Base-by-base conservation (phyloP, 345 rosid genomes). In the Cardamine chenopodiifolia region DNA sequence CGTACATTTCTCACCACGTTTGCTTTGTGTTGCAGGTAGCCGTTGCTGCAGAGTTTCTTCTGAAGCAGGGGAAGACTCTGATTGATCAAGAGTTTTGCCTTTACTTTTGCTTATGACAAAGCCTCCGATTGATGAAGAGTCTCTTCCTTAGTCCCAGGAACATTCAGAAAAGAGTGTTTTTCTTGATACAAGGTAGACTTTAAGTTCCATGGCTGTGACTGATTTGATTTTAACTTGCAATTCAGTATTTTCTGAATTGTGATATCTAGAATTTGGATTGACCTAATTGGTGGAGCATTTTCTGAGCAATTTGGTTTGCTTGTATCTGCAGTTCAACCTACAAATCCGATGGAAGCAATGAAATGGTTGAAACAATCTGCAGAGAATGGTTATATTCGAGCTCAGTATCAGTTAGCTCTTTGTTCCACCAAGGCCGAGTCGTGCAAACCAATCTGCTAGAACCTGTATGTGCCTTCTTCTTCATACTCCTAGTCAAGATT, bases 371-470 rank as follows among this genome's bases (percentile, higher is more conserved):
- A 65, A 4, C 56, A 64, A 61, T 91, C 98, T 73, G 85, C 94
- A 3, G 47, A 79, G 12, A 84, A 85, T 5, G 94, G 96, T 8
- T 88, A 90, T 57, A 77, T 75, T 66, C 87, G 96, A 18, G 96
- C 99, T 28, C 96, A 89, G 68, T 92, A 89, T 85, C 98, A 92
- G 74, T 77, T 92, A 9, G 98, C 91, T 2, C 96, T 92, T 67
- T 90, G 94, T 81, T 90, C 31, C 97, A 90, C 63, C 89, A 84
- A 66, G 93, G 92, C 47, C 66, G 84, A 19, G 90, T 86, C 22
- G 83, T 82, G 71, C 83, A 81, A 48, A 37, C 71, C 48, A 84
- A 83, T 86, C 68, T 88, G 28, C 78, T 63, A n/a, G 85, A 86
- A 79, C 96, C 98, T 42, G 98, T 95, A 81, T 52, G 87, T 26